These are phyloP conservation scores for Mallotus japonicus DNA, from an alignment of 441 rosid species.

Conservation along the genomic window DNA sequence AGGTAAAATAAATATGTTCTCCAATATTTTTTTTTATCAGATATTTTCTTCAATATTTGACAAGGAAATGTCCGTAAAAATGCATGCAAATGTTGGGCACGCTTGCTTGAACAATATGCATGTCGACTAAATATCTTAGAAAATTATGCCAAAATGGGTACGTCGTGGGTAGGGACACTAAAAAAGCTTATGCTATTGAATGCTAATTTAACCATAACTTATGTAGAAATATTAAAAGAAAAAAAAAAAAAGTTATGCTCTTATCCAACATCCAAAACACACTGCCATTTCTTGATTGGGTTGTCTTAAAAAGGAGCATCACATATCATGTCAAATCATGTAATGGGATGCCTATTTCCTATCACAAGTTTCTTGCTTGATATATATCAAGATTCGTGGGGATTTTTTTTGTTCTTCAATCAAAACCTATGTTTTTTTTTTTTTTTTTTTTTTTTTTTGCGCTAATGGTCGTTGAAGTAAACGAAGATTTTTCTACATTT, in stretches of 20 bases:
- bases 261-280: not conserved
- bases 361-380: not conserved
- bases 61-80: not conserved
- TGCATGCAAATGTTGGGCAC: slow-evolving; percentile 30
- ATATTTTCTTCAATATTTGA: too few relatives aligned
- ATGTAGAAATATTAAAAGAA: too few relatives aligned
- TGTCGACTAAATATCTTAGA: too few relatives aligned
- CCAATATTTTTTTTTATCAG: too few relatives aligned
- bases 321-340: not conserved
- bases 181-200: not conserved
- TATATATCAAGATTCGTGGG: too few relatives aligned
- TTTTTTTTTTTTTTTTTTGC: too few relatives aligned
- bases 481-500: too few relatives aligned
- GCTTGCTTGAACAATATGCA: not conserved
- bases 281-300: slow-evolving; percentile 11
- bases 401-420: too few relatives aligned
- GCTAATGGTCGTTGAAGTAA: too few relatives aligned
- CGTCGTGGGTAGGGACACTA: slow-evolving; percentile 8
- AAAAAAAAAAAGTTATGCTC: too few relatives aligned
- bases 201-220: not conserved
- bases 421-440: too few relatives aligned
- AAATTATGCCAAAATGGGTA: too few relatives aligned
- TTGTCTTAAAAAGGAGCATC: not conserved
- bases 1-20: not conserved
- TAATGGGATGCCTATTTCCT: not conserved